These are phyloP conservation scores for Phoma herbarum DNA, from an alignment of 2,329 filamentous ascomycete genomes.

Conservation along the genomic window DNA sequence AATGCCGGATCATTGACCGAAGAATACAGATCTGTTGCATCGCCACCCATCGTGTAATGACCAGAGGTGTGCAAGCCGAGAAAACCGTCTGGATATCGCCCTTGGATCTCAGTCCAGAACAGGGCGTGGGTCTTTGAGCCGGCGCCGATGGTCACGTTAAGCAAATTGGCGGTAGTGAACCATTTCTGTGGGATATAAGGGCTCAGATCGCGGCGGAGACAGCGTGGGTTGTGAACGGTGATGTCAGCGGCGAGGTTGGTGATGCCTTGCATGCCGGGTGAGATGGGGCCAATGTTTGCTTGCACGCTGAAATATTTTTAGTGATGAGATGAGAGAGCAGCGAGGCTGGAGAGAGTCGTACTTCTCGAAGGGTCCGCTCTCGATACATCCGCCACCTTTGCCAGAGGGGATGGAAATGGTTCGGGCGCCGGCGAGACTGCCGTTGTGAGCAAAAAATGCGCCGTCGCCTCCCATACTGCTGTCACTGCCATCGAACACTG, in stretches of 20 bases:
- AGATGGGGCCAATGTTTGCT: background rate
- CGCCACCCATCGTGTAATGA: background rate
- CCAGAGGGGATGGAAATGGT: background rate
- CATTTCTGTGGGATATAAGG: background rate
- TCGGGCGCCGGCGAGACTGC: background rate
- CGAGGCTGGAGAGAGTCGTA: background rate
- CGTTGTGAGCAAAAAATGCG: background rate
- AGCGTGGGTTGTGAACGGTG: background rate
- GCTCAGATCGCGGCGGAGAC: background rate
- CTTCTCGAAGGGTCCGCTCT: background rate
- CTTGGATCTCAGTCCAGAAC: background rate
- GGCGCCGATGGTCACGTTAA: background rate
- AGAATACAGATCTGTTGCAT: background rate
- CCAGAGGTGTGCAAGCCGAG: background rate
- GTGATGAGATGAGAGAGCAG: background rate
- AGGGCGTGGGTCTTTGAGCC: background rate
- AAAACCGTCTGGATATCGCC: background rate
- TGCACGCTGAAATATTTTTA: background rate
- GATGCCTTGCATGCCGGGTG: background rate
- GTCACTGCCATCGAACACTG: background rate
- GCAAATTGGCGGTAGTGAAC: background rate
- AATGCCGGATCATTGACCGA: background rate
- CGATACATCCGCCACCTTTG: background rate
- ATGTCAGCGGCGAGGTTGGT: background rate
- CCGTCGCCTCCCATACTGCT: background rate